Evolutionary conservation across 169 alveolate genomes (phyloP).

Genomic region (Plasmodium blacklocki): DNA sequence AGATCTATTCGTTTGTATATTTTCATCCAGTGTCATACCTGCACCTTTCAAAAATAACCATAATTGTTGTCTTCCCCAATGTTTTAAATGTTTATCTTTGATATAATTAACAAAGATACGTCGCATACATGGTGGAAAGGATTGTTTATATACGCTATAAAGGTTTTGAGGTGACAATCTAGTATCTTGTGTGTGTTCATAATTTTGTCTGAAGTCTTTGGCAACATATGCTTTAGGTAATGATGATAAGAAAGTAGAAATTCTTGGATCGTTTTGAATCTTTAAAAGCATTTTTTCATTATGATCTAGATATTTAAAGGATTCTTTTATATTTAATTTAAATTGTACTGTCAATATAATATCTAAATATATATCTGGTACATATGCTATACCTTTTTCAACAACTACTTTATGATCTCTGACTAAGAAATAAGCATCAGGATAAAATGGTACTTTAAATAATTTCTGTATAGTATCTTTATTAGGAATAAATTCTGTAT

Average conservation of each 20-base stretch:
- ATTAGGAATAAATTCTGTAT: conserved; percentile 74
- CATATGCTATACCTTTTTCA: conserved; percentile 76
- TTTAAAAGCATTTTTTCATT: conserved; percentile 59
- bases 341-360: conserved; percentile 77
- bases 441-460: conserved; percentile 84
- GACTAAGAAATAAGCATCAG: conserved; percentile 83
- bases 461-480: conserved; percentile 29
- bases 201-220: conserved; percentile 72
- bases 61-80: conserved; percentile 91
- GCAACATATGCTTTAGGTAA: conserved; percentile 75
- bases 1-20: conserved; percentile 87
- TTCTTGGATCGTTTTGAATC: conserved; percentile 74
- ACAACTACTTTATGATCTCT: conserved; percentile 78
- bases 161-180: conserved; percentile 53
- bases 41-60: conserved; percentile 93
- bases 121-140: conserved; percentile 95
- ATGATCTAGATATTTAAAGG: conserved; percentile 71
- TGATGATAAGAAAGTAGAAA: conserved; percentile 75
- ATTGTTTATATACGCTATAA: conserved; percentile 81
- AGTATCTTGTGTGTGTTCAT: conserved; percentile 70
- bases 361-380: conserved; percentile 81
- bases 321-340: conserved; percentile 73
- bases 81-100: conserved; percentile 90
- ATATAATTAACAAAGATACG: conserved; percentile 87
- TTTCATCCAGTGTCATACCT: conserved; percentile 92